Evolutionary conservation across 495 filamentous ascomycete species (phyloP).

Genomic region (Xylaria bambusicola): DNA sequence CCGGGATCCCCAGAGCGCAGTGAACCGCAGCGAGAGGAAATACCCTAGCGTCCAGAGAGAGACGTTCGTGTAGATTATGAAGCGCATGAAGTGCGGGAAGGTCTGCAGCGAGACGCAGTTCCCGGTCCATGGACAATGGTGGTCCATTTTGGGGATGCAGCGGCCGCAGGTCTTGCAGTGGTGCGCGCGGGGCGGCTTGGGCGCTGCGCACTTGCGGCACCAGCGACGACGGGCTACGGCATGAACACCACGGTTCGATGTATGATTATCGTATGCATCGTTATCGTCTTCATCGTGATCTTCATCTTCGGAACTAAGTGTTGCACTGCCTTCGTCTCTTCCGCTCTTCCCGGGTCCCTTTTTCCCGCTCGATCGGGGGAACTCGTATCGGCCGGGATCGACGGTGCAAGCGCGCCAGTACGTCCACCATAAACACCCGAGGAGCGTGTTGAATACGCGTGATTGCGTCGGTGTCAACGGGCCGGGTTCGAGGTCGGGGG

Average conservation of each 20-base stretch:
- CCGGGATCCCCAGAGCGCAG: conserved; percentile 65
- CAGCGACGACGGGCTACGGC: conserved; percentile 46
- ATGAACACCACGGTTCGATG: conserved; percentile 30
- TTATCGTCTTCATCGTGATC: conserved; percentile 11
- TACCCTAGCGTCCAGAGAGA: conserved; percentile 62
- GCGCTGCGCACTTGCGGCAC: conserved; percentile 84
- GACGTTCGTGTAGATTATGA: conserved; percentile 74
- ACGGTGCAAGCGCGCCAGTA: conserved; percentile 77
- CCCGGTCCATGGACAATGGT: conserved; percentile 94
- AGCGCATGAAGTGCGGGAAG: conserved; percentile 87
- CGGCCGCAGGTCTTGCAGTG: conserved; percentile 87
- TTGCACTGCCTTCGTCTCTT: conserved; percentile 3
- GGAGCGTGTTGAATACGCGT: conserved; percentile 71
- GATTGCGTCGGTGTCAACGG: conserved; percentile 63
- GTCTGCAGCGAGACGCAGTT: conserved; percentile 93
- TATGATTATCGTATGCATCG: conserved; percentile 11
- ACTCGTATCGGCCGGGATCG: conserved; percentile 67
- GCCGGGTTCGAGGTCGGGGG: conserved; percentile 62
- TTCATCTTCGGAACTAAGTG: conserved; percentile 18
- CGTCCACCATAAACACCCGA: conserved; percentile 73
- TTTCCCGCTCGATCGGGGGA: conserved; percentile 26
- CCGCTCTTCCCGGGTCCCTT: conserved; percentile 18
- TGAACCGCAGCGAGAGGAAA: conserved; percentile 61
- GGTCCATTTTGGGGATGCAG: conserved; percentile 97
- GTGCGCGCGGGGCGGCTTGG: conserved; percentile 85